A percentile compares a stretch with the other conserved stretches of the same genome.
These are phyloP conservation scores for Pichia scutulata DNA, from an alignment of 805 yeast species.

Conservation along the genomic window DNA sequence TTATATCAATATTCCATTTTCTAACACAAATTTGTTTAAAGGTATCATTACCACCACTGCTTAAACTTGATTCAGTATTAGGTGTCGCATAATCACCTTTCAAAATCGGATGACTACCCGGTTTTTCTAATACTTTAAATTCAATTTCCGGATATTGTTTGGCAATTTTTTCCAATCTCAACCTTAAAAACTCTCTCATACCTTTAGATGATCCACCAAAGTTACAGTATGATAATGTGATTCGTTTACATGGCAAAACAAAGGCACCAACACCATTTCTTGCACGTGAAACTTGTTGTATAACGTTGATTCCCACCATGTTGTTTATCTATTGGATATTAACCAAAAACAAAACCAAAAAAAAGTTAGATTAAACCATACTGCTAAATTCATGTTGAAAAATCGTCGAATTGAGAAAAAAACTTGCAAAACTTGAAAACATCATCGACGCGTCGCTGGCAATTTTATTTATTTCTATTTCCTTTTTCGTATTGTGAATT, in stretches of 20 bases:
- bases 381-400: background rate
- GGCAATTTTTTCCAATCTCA: conserved; percentile 49
- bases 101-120: conserved; percentile 74
- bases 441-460: background rate
- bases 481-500: too few species aligned
- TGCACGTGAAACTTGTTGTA: conserved; percentile 50
- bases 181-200: conserved; percentile 55
- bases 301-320: conserved; percentile 44
- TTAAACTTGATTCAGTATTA: background rate
- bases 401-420: background rate
- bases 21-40: conserved; percentile 56
- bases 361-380: too few species aligned
- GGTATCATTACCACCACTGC: conserved; percentile 21
- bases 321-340: background rate
- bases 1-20: conserved; percentile 55
- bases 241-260: conserved; percentile 64
- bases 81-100: conserved; percentile 44
- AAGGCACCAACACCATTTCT: conserved; percentile 75
- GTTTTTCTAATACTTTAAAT: conserved; percentile 58
- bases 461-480: too few species aligned
- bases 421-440: background rate
- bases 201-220: conserved; percentile 95
- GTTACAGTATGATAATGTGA: conserved; percentile 79
- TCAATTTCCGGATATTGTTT: conserved; percentile 54
- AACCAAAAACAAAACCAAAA: too few species aligned